Evolutionary conservation across 2,329 filamentous ascomycete species (phyloP).

Genomic region (Beauveria caledonica): DNA sequence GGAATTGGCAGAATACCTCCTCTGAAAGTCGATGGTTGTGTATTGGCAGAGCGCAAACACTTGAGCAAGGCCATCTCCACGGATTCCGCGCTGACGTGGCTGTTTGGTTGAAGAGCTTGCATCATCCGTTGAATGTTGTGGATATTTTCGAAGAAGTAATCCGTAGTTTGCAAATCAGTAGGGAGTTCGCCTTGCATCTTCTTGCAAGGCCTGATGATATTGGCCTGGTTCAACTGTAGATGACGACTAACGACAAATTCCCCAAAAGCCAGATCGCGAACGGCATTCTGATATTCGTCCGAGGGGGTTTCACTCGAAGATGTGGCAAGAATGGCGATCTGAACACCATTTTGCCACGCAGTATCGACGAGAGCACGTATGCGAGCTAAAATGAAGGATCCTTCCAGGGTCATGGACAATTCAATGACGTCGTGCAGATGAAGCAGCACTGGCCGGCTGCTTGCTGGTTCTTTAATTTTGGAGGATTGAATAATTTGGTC

Average conservation of each 20-base stretch:
- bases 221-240: constrained; percentile 23
- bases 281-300: constrained; percentile 32
- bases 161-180: constrained; percentile 25
- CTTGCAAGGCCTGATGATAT: constrained; percentile 8
- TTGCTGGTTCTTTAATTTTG: constrained; percentile 25
- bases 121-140: constrained; percentile 40
- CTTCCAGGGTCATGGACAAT: constrained; percentile 60
- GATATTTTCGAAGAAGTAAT: constrained; percentile 38
- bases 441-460: constrained; percentile 53
- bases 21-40: constrained; percentile 22
- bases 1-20: constrained; percentile 30
- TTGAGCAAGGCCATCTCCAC: not conserved
- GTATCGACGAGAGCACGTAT: constrained; percentile 65
- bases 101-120: constrained; percentile 24
- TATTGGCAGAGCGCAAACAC: constrained; percentile 19
- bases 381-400: constrained; percentile 59
- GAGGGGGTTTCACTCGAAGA: constrained; percentile 48
- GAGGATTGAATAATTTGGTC: constrained; percentile 47
- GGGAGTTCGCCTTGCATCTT: not conserved
- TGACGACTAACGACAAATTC: constrained; percentile 34
- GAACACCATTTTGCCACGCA: constrained; percentile 61
- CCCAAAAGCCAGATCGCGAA: constrained; percentile 30
- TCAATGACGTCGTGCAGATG: constrained; percentile 78
- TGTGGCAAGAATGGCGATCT: constrained; percentile 73
- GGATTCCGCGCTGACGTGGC: not conserved